Conservation (phyloP, 768 basidiomycete species). For the Suillus tomentosus region DNA sequence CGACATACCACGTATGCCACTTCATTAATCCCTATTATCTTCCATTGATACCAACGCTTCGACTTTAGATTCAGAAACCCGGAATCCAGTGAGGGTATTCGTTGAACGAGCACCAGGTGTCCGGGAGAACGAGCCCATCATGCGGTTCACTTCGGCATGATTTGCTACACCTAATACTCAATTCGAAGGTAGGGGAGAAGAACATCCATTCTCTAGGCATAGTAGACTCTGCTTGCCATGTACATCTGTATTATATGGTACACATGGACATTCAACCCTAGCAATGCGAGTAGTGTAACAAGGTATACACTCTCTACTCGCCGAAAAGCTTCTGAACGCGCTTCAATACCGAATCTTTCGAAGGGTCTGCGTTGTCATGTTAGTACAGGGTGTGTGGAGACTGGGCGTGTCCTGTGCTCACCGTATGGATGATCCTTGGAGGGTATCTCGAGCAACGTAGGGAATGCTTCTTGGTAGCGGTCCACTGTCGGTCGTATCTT, state of each 20-base stretch:
- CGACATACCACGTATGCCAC: slow-evolving; percentile 72
- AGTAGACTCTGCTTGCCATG: slow-evolving; percentile 20
- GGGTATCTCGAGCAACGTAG: slow-evolving; percentile 95
- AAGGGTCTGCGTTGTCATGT: slow-evolving; percentile 65
- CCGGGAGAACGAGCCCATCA: slow-evolving; percentile 68
- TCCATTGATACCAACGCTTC: slow-evolving; percentile 10
- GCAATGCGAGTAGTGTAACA: slow-evolving; percentile 2
- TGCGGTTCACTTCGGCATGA: slow-evolving; percentile 58
- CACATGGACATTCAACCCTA: slow-evolving; percentile 23
- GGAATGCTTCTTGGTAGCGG: slow-evolving; percentile 94
- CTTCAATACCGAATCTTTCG: slow-evolving; percentile 94
- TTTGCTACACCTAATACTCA: slow-evolving; percentile 14
- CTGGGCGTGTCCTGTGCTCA: slow-evolving; percentile 38
- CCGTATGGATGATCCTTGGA: slow-evolving; percentile 99
- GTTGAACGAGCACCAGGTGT: slow-evolving; percentile 68
- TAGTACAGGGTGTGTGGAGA: slow-evolving; percentile 7
- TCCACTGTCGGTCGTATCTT: slow-evolving; percentile 95
- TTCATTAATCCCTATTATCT: slow-evolving; percentile 22
- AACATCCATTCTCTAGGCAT: slow-evolving; percentile 12
- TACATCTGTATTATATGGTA: slow-evolving; percentile 28
- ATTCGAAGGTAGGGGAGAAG: neutral
- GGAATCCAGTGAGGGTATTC: slow-evolving; percentile 66
- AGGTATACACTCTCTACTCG: slow-evolving; percentile 53
- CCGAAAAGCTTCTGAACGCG: slow-evolving; percentile 96
- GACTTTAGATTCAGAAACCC: slow-evolving; percentile 57